A percentile compares a stretch with the other conserved stretches of the same genome.
Conservation (phyloP, 768 basidiomycete genomes). For the Lactifluus hygrophoroides region DNA sequence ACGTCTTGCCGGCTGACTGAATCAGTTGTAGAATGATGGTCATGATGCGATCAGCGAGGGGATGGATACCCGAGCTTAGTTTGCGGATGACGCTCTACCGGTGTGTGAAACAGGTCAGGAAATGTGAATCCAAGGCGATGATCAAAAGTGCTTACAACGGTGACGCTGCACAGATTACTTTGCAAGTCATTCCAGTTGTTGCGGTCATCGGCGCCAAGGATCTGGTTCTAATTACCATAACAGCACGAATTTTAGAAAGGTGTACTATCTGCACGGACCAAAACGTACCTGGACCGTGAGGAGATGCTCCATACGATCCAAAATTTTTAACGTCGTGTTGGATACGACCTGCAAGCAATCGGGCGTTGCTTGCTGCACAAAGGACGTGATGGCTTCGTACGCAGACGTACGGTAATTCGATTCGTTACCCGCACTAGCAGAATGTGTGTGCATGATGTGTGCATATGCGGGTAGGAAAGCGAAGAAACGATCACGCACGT, state of each 20-base stretch:
- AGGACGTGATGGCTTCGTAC: conserved; percentile 90
- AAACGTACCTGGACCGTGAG: conserved; percentile 65
- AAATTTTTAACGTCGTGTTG: conserved; percentile 69
- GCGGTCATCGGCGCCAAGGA: conserved; percentile 89
- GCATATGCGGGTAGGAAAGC: not conserved
- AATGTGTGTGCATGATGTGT: conserved; percentile 12
- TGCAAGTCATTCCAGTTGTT: conserved; percentile 99
- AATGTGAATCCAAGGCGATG: not conserved
- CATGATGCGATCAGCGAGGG: conserved; percentile 93
- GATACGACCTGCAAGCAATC: conserved; percentile 79
- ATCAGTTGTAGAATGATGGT: conserved; percentile 80
- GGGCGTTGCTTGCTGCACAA: conserved; percentile 67
- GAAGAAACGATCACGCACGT: conserved; percentile 41
- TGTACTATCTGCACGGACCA: not conserved
- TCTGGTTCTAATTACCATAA: conserved; percentile 57
- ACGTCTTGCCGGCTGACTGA: conserved; percentile 80
- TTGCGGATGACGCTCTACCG: conserved; percentile 76
- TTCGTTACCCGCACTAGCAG: conserved; percentile 67
- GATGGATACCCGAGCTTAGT: conserved; percentile 72
- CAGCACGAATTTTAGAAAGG: not conserved
- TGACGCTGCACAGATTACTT: conserved; percentile 86
- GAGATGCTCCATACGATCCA: conserved; percentile 87
- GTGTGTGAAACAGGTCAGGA: not conserved
- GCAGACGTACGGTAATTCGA: conserved; percentile 90
- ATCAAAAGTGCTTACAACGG: conserved; percentile 50